Percentiles rank a stretch among this genome's conserved stretches.
Conservation (phyloP, 495 filamentous ascomycete species). For the Aspergillus funiculosus region DNA sequence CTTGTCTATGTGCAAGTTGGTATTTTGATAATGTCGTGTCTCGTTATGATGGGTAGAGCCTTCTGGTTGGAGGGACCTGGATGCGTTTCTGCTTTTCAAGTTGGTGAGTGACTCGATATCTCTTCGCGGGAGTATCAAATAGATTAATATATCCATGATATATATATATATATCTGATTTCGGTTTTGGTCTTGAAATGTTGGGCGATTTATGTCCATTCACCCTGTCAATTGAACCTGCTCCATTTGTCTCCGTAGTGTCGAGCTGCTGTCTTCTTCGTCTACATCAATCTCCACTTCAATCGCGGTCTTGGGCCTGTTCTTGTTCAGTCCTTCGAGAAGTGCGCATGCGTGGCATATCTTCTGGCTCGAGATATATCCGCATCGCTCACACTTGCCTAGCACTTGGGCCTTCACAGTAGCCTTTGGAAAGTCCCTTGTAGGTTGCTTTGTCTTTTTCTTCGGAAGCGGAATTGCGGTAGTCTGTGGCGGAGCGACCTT, state of each 20-base stretch:
- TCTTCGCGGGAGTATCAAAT: too few species aligned
- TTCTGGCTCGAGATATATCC: conserved; percentile 93
- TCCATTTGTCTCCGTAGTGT: conserved; percentile 53
- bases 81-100: conserved; percentile 9
- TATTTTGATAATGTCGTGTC: background rate
- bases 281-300: conserved; percentile 44
- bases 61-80: background rate
- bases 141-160: too few species aligned
- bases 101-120: too few species aligned
- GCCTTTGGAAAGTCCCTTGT: conserved; percentile 16
- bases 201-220: background rate
- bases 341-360: conserved; percentile 89
- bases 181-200: conserved; percentile 5
- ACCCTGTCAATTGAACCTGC: conserved; percentile 36
- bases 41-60: background rate
- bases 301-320: conserved; percentile 76
- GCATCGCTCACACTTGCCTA: conserved; percentile 79
- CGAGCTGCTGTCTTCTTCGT: conserved; percentile 52
- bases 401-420: conserved; percentile 55
- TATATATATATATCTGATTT: too few species aligned
- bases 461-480: conserved; percentile 11
- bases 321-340: conserved; percentile 89
- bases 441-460: conserved; percentile 17
- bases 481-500: conserved; percentile 26
- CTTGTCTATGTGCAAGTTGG: background rate